Conservation (phyloP, 2,329 filamentous ascomycete species). For the Fusarium acutatum region DNA sequence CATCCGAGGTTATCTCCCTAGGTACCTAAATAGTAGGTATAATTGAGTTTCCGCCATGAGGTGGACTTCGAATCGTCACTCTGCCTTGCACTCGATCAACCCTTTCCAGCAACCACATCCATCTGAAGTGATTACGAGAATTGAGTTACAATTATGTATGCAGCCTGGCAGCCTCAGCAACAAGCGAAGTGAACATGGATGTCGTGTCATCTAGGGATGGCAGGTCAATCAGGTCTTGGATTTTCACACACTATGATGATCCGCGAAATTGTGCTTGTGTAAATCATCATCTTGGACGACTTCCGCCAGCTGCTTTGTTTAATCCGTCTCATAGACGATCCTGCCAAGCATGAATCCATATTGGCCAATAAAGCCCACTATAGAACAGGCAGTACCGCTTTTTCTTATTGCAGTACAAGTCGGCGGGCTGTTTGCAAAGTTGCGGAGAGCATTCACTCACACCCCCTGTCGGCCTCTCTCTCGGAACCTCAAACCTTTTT, state of each 20-base stretch:
- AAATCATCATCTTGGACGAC: constrained; percentile 24
- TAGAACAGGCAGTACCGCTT: background rate
- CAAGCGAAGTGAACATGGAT: background rate
- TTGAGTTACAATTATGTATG: constrained; percentile 8
- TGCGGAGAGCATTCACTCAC: background rate
- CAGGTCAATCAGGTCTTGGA: constrained; percentile 26
- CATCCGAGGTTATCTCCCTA: background rate
- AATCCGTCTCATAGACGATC: background rate
- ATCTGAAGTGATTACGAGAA: constrained; percentile 2
- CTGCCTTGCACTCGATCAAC: background rate
- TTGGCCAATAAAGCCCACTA: background rate
- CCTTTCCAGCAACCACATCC: background rate
- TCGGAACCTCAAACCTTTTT: constrained; percentile 16
- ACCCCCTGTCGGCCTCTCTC: constrained; percentile 24
- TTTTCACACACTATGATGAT: constrained; percentile 11
- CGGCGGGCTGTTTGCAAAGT: background rate
- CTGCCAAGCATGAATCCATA: background rate
- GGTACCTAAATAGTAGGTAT: background rate
- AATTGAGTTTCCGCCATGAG: constrained; percentile 13
- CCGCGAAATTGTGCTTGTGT: constrained; percentile 17
- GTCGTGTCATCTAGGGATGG: constrained; percentile 19
- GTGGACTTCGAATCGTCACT: background rate
- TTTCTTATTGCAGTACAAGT: constrained; percentile 17
- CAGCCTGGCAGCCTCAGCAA: constrained; percentile 1
- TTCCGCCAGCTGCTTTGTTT: background rate